These are phyloP conservation scores for Herpetospermum pedunculosum DNA, from an alignment of 306 rosid genomes.

Conservation along the genomic window DNA sequence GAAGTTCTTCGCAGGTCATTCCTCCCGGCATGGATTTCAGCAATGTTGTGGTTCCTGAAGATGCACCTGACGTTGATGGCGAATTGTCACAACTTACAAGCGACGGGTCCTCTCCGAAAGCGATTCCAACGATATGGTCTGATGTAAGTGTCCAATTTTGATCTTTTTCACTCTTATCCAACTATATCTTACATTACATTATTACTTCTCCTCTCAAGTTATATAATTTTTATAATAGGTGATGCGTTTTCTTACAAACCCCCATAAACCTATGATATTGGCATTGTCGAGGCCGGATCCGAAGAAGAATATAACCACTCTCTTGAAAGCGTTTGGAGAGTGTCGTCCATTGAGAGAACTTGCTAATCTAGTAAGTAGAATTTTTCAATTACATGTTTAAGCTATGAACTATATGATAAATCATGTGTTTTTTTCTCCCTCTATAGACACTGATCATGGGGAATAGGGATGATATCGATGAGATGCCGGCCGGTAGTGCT, in stretches of 20 bases:
- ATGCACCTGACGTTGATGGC: slow-evolving; percentile 51
- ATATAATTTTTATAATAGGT: slow-evolving; percentile 29
- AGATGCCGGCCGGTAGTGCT: slow-evolving; percentile 71
- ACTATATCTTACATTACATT: not conserved
- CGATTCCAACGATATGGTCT: slow-evolving; percentile 63
- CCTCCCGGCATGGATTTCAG: slow-evolving; percentile 94
- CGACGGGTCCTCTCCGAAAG: slow-evolving; percentile 50
- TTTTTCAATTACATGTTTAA: slow-evolving; percentile 2
- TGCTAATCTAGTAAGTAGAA: slow-evolving; percentile 70
- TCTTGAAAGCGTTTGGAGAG: slow-evolving; percentile 80
- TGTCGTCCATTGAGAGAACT: slow-evolving; percentile 70
- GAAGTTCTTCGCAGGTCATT: slow-evolving; percentile 46
- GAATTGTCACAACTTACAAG: slow-evolving; percentile 39
- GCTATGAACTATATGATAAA: not conserved
- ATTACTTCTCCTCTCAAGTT: not conserved
- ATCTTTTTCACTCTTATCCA: not conserved
- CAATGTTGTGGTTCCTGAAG: slow-evolving; percentile 66
- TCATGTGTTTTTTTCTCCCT: not conserved
- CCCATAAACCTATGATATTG: slow-evolving; percentile 86
- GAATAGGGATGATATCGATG: slow-evolving; percentile 72
- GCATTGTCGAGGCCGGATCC: slow-evolving; percentile 90
- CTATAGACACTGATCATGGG: slow-evolving; percentile 80
- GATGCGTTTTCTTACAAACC: slow-evolving; percentile 77
- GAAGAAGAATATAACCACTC: slow-evolving; percentile 79
- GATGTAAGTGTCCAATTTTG: slow-evolving; percentile 46